Evolutionary conservation across 2,329 filamentous ascomycete genomes (phyloP).

Genomic region (Sporothrix curviconia): DNA sequence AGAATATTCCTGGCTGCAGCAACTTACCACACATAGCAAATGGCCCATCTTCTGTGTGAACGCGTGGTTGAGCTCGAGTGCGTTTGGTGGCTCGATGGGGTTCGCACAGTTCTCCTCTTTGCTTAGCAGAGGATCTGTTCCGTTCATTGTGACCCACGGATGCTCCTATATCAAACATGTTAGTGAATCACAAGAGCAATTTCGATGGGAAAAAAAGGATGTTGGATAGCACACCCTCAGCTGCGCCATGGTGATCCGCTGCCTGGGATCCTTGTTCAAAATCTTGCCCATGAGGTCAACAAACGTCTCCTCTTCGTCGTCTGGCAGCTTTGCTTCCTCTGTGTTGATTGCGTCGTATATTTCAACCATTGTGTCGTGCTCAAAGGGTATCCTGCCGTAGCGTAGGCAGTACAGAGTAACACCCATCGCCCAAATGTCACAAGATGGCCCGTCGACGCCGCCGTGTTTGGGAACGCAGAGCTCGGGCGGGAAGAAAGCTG

Average conservation of each 20-base stretch:
- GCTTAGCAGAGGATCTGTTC: conserved; percentile 69
- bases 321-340: conserved; percentile 57
- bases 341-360: conserved; percentile 82
- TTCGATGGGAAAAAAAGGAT: conserved; percentile 10
- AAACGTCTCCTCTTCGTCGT: conserved; percentile 61
- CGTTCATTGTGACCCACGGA: conserved; percentile 82
- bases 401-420: conserved; percentile 88
- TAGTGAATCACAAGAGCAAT: conserved; percentile 10
- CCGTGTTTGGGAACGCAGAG: conserved; percentile 81
- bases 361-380: conserved; percentile 69
- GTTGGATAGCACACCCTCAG: conserved; percentile 58
- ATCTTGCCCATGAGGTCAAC: conserved; percentile 66
- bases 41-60: conserved; percentile 87
- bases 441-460: conserved; percentile 79
- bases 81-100: conserved; percentile 74
- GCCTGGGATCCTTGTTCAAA: conserved; percentile 77
- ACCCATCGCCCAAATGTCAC: conserved; percentile 98
- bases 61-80: conserved; percentile 81
- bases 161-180: conserved; percentile 57
- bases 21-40: conserved; percentile 70
- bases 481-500: conserved; percentile 90
- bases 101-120: conserved; percentile 80
- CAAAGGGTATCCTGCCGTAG: conserved; percentile 84
- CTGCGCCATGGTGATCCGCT: conserved; percentile 75
- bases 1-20: neutral